Evolutionary conservation across 208 protist genomes (phyloP), one percentile per base, ranked within the genome.

Genomic region (Herpetomonas tarakana): DNA sequence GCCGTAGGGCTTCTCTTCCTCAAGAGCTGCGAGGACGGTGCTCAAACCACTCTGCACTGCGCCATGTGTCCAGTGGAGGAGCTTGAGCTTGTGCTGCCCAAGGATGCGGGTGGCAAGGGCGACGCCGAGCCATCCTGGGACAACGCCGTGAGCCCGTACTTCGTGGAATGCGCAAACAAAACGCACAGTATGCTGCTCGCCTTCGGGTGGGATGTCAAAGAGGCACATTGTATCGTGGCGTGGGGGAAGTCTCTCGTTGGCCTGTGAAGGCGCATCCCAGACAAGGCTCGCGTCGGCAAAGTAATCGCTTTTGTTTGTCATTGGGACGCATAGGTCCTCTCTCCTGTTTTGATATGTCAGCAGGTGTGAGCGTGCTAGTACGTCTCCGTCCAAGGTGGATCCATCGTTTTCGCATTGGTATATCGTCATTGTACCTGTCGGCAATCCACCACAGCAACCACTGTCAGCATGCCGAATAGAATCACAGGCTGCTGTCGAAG

Each of bases 21-120:
- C 11, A 93, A 93, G 65, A 76, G 58, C 11, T 58, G 52, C 27
- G 75, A 88, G 29, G 88, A 94, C 60, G 88, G 88, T 4, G 84
- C 88, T 26, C 85, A 95, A 65, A 95, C 89, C 21, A 83, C 89
- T 39, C 56, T 95, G 66, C 84, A 95, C 66, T 95, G 89, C 52
- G 76, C 77, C 47, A 86, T 95, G 79, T 92, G 85, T 60, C 78
- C 81, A 54, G 66, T 62, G 22, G 73, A 84, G 29, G 86, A 92
- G 65, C 69, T 95, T 30, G 76, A 81, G 52, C 75, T 86, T 39
- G 80, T 93, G 0, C 76, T 76, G 30, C 45, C 41, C 16, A 22
- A 50, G 14, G 51, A 52, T 21, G 3, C 26, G 18, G 28, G 51
- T 12, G 35, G 57, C 38, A 70, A 58, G 2, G 26, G 44, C 27